These are phyloP conservation scores for Phanerochaete sordida DNA, from an alignment of 768 basidiomycete genomes.

Conservation along the genomic window DNA sequence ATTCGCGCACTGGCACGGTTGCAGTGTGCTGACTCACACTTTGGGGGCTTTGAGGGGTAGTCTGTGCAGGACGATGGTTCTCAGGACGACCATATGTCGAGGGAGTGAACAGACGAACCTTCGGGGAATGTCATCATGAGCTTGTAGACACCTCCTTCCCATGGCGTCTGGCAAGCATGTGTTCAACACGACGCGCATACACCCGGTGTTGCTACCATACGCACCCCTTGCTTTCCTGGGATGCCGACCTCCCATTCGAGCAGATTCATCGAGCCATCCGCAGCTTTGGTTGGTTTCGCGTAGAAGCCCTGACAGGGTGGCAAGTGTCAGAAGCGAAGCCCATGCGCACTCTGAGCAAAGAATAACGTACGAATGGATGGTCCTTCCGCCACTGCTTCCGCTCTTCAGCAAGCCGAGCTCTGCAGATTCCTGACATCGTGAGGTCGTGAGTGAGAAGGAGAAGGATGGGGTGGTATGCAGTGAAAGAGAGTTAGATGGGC, in stretches of 20 bases:
- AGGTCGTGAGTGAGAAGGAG: not conserved
- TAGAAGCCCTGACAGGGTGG: conserved; percentile 77
- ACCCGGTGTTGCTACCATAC: conserved; percentile 28
- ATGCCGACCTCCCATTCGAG: conserved; percentile 99
- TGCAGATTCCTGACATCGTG: conserved; percentile 86
- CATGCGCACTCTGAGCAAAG: not conserved
- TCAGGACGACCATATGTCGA: conserved; percentile 17
- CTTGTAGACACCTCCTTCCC: conserved; percentile 97
- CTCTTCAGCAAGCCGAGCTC: conserved; percentile 91
- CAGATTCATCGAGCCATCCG: conserved; percentile 93
- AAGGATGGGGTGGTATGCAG: conserved; percentile 11
- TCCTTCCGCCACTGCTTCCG: conserved; percentile 99
- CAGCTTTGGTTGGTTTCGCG: conserved; percentile 85
- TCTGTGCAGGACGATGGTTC: conserved; percentile 42
- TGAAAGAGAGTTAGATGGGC: not conserved
- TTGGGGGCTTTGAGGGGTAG: conserved; percentile 93
- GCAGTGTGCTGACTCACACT: conserved; percentile 53
- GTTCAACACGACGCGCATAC: conserved; percentile 20
- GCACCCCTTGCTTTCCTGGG: conserved; percentile 84
- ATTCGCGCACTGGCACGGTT: conserved; percentile 3
- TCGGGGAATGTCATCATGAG: conserved; percentile 95
- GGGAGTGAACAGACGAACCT: conserved; percentile 46
- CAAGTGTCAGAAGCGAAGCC: not conserved
- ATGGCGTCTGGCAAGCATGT: conserved; percentile 67
- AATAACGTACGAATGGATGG: conserved; percentile 86